These are phyloP conservation scores for Tetramitus jugosus DNA, from an alignment of 208 protist genomes.

Conservation along the genomic window DNA sequence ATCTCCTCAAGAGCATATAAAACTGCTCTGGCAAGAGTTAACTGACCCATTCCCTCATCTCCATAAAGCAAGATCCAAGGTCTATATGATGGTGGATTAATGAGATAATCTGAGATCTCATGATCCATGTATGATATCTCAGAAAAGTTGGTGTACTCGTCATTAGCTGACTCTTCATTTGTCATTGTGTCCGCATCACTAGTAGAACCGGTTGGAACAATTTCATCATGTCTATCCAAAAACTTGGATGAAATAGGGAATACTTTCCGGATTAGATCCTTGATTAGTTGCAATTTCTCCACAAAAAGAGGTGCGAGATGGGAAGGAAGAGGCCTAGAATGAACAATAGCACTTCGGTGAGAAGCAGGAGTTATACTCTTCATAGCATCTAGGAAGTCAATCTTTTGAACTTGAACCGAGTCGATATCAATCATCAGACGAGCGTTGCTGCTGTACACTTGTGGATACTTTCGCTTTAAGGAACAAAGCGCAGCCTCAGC, in stretches of 20 bases:
- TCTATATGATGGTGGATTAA: constrained; percentile 7
- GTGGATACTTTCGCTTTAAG: constrained; percentile 7
- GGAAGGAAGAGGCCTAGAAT: not conserved
- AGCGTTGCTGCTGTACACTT: constrained; percentile 3
- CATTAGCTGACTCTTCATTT: too few relatives aligned
- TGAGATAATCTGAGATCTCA: not conserved
- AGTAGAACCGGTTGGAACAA: not conserved
- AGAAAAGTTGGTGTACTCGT: not conserved
- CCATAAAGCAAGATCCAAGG: constrained; percentile 4
- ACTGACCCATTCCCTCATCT: constrained; percentile 7
- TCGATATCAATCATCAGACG: constrained; percentile 16
- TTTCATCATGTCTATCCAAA: not conserved
- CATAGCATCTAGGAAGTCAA: constrained; percentile 13
- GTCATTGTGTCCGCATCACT: not conserved
- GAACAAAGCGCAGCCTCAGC: constrained; percentile 45
- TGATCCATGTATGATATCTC: too few relatives aligned
- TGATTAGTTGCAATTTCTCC: not conserved
- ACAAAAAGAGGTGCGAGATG: not conserved
- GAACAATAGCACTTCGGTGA: constrained; percentile 13
- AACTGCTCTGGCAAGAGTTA: not conserved
- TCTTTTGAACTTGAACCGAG: not conserved
- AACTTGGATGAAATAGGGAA: not conserved
- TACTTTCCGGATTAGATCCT: not conserved
- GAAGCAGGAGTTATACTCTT: not conserved
- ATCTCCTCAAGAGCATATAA: constrained; percentile 2